Evolutionary conservation across 257 asterid genomes (phyloP).

Genomic region (Lantana camara): DNA sequence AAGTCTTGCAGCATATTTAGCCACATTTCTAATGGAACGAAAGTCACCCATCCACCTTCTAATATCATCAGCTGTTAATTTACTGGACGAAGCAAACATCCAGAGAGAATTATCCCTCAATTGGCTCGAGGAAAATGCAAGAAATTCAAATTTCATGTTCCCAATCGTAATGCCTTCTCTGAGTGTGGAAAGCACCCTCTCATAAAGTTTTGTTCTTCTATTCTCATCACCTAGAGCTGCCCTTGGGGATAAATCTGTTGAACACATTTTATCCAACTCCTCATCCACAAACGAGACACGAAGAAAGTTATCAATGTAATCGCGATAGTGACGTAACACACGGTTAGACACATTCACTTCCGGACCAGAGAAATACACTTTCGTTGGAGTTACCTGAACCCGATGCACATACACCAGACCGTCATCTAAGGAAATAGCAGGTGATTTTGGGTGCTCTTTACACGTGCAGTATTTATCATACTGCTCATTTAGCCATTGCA

Average conservation of each 20-base stretch:
- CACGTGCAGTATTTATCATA: constrained; percentile 40
- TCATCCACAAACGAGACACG: constrained; percentile 93
- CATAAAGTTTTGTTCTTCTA: constrained; percentile 53
- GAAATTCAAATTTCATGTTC: constrained; percentile 69
- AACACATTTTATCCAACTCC: constrained; percentile 75
- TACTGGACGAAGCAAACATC: constrained; percentile 81
- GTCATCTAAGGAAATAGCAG: constrained; percentile 59
- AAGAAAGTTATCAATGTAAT: constrained; percentile 66
- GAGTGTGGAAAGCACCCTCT: constrained; percentile 64
- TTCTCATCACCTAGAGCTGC: constrained; percentile 34
- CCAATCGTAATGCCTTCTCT: constrained; percentile 75
- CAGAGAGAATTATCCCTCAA: constrained; percentile 79
- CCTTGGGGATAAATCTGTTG: constrained; percentile 58
- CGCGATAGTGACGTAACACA: constrained; percentile 59
- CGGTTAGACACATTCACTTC: constrained; percentile 85
- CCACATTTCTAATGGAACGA: constrained; percentile 65
- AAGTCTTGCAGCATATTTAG: constrained; percentile 96
- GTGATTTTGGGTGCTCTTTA: constrained; percentile 55
- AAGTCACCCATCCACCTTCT: constrained; percentile 92
- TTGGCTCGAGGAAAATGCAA: constrained; percentile 94
- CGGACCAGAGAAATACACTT: constrained; percentile 81
- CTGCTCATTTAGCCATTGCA: constrained; percentile 62
- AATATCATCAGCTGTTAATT: constrained; percentile 51
- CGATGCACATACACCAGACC: constrained; percentile 81
- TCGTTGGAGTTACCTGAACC: constrained; percentile 86